These are phyloP conservation scores for Hypomyces perniciosus DNA, from an alignment of 2,329 filamentous ascomycete genomes.

Conservation along the genomic window DNA sequence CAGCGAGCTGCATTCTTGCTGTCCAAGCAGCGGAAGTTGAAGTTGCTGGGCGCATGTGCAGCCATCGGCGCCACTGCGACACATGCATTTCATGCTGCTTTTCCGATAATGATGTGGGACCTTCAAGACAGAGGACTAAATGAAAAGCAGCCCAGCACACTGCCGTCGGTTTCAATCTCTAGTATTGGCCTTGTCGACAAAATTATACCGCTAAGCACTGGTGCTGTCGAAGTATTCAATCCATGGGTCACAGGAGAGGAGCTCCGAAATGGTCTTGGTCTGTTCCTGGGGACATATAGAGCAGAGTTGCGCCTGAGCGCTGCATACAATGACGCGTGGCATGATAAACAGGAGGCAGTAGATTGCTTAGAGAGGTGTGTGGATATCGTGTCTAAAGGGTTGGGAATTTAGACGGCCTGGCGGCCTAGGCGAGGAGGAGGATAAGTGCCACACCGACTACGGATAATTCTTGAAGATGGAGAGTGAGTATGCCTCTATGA, in stretches of 20 bases:
- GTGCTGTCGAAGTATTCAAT: slow-evolving; percentile 23
- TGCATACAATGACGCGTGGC: slow-evolving; percentile 40
- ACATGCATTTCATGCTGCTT: slow-evolving; percentile 28
- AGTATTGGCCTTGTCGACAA: slow-evolving; percentile 32
- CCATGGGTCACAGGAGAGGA: slow-evolving; percentile 43
- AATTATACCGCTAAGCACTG: slow-evolving; percentile 24
- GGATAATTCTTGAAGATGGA: no score
- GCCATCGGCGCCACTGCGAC: slow-evolving; percentile 21
- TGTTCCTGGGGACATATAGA: slow-evolving; percentile 36
- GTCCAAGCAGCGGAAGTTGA: slow-evolving; percentile 11
- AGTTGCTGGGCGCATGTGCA: slow-evolving; percentile 18
- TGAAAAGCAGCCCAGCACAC: slow-evolving; percentile 16
- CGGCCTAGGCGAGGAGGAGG: no score
- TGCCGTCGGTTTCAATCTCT: slow-evolving; percentile 26
- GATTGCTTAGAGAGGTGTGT: slow-evolving; percentile 20
- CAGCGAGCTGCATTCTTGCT: slow-evolving; percentile 21
- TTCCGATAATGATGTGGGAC: slow-evolving; percentile 24
- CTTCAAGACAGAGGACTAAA: slow-evolving; percentile 9
- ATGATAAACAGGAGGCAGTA: slow-evolving; percentile 19
- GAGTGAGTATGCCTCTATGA: no score
- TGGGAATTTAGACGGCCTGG: no score
- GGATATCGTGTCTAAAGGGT: slow-evolving; percentile 4
- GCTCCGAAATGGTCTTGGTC: slow-evolving; percentile 29
- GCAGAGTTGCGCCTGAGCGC: slow-evolving; percentile 32
- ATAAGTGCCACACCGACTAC: no score